phyloP scores from a whole-genome alignment of 805 yeast genomes.

The Starmerella sirachaensis region DNA sequence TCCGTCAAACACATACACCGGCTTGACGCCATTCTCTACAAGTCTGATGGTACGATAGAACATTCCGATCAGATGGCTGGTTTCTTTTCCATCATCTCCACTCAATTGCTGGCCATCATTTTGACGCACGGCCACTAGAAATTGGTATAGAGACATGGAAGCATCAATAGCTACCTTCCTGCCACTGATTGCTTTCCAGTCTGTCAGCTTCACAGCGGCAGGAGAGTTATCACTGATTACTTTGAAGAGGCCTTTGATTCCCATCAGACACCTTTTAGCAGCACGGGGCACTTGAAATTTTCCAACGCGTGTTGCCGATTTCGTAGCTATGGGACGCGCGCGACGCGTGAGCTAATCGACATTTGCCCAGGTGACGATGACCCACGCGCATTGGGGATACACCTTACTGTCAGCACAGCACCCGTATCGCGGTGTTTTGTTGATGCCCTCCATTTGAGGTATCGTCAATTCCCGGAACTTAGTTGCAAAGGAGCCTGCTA shows the following conservation, averaged over 20 bases:
- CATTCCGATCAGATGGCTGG: constrained; percentile 87
- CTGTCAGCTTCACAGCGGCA: constrained; percentile 58
- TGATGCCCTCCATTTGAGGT: too few relatives aligned
- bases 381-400: too few relatives aligned
- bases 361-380: too few relatives aligned
- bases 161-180: constrained; percentile 85
- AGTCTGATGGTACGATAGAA: constrained; percentile 85
- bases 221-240: constrained; percentile 87
- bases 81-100: constrained; percentile 81
- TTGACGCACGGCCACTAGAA: constrained; percentile 90
- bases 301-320: not conserved
- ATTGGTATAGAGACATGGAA: constrained; percentile 94
- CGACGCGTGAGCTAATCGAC: too few relatives aligned
- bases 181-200: constrained; percentile 78
- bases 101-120: constrained; percentile 92
- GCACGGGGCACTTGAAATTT: not conserved
- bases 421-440: too few relatives aligned
- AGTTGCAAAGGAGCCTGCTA: too few relatives aligned
- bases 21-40: constrained; percentile 89
- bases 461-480: too few relatives aligned
- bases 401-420: too few relatives aligned
- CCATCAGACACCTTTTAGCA: constrained; percentile 21
- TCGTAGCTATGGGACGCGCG: not conserved
- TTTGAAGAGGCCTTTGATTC: constrained; percentile 53
- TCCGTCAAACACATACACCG: constrained; percentile 94